Evolutionary conservation across 257 asterid species (phyloP), one percentile per base, ranked within the genome.

Genomic region (Lycium ferocissimum): DNA sequence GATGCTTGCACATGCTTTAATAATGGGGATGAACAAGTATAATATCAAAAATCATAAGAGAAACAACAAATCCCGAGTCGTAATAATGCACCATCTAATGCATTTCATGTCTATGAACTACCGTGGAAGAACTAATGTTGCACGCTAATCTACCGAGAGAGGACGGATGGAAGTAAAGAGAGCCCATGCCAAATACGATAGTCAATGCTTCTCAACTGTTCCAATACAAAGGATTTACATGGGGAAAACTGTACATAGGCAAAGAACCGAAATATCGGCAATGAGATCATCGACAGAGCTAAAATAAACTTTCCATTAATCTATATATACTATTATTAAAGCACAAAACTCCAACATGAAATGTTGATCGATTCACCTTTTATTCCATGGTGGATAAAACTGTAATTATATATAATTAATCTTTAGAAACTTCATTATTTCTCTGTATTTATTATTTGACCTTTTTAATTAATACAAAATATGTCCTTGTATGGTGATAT

Each of bases 111-210:
- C 82, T 51, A 14, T 22, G 63, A 53, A 49, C 63, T 26, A 51
- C 20, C 53, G 63, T 51, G 65, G 47, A 26, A 78, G 26, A 78
- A 26, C 49, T 26, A 26, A 26, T 26, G 65, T 53, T 53, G 65
- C 49, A 51, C 0, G 15, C 4, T 53, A 78, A 63, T 53, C 65
- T 93, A 94, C 99, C 95, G 94, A 90, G 84, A 98, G 94, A 51
- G 99, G 99, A 87, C 99, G 94, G 82, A 96, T 87, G 71, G 99
- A 96, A 85, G 99, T 94, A 87, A 94, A 96, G 45, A 96, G 96
- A 22, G 98, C 99, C 99, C 99, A 96, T 96, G 84, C 97, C 96
- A 89, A 88, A 96, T 84, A 96, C 70, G 82, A 96, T 91, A 92
- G 89, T 96, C 97, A 8, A 91, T 95, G 14, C 84, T 90, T 87